Percentiles rank a stretch among this genome's conserved stretches.
phyloP scores from a whole-genome alignment of 2,329 filamentous ascomycete genomes.

The Pyrenophora seminiperda region DNA sequence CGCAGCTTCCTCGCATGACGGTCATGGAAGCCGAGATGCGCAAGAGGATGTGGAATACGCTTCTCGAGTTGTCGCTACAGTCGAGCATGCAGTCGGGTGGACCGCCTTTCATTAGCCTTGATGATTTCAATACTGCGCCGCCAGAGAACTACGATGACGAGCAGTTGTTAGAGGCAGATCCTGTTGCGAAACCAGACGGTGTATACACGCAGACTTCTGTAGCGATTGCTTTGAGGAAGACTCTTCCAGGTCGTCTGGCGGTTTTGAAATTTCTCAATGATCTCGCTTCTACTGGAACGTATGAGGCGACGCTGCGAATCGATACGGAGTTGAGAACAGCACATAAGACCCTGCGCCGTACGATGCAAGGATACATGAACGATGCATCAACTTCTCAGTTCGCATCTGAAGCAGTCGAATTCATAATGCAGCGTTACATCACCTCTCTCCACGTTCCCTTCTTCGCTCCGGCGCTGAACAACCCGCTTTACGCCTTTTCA shows the following conservation, averaged over 20 bases:
- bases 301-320: constrained; percentile 36
- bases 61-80: constrained; percentile 48
- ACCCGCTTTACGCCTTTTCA: constrained; percentile 34
- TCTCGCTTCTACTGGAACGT: constrained; percentile 27
- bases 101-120: constrained; percentile 41
- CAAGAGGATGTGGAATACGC: constrained; percentile 40
- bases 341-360: constrained; percentile 28
- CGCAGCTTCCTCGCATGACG: constrained; percentile 32
- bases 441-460: constrained; percentile 35
- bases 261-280: constrained; percentile 43
- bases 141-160: constrained; percentile 51
- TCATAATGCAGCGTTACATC: constrained; percentile 37
- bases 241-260: constrained; percentile 45
- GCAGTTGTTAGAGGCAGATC: constrained; percentile 39
- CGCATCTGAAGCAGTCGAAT: constrained; percentile 28
- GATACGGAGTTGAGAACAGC: constrained; percentile 25
- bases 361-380: constrained; percentile 18
- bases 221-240: constrained; percentile 45
- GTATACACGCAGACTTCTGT: constrained; percentile 46
- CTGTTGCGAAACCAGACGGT: constrained; percentile 32
- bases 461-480: constrained; percentile 25
- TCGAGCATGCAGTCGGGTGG: constrained; percentile 46
- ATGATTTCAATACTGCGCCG: constrained; percentile 47
- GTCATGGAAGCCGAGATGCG: constrained; percentile 37
- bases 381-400: constrained; percentile 14